A percentile compares a stretch with the other conserved stretches of the same genome.
These are phyloP conservation scores for Gossypium raimondii DNA, from an alignment of 345 rosid genomes.

Conservation along the genomic window DNA sequence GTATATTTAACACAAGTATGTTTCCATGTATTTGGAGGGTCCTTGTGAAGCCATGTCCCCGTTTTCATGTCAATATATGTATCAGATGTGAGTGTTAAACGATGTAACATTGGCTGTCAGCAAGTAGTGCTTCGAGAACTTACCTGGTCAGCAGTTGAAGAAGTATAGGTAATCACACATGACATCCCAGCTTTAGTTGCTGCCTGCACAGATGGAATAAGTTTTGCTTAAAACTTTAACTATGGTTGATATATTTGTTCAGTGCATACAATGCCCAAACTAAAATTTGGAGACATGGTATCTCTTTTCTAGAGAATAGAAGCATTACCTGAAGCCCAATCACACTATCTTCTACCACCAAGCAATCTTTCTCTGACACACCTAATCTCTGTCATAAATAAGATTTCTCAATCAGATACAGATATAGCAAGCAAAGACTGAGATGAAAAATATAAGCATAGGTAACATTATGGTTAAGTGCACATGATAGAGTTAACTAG, in stretches of 20 bases:
- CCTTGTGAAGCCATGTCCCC: background rate
- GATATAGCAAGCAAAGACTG: background rate
- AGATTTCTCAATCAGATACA: slow-evolving; percentile 5
- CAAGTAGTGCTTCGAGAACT: background rate
- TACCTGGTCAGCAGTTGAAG: slow-evolving; percentile 92
- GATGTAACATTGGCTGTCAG: background rate
- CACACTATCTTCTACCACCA: slow-evolving; percentile 94
- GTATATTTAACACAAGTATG: background rate
- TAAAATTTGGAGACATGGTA: background rate
- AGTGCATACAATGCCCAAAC: background rate
- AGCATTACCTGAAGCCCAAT: slow-evolving; percentile 70
- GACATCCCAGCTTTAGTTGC: slow-evolving; percentile 90
- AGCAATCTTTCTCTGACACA: slow-evolving; percentile 66
- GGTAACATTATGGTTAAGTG: background rate
- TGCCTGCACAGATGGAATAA: slow-evolving; percentile 46
- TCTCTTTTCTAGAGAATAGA: background rate
- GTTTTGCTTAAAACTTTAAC: background rate
- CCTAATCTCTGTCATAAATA: slow-evolving; percentile 56
- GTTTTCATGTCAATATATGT: background rate
- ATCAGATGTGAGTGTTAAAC: background rate
- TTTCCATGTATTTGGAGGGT: background rate
- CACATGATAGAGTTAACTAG: background rate
- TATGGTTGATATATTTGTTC: background rate
- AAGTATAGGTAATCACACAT: slow-evolving; percentile 72
- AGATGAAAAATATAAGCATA: background rate